Evolutionary conservation across 805 yeast species (phyloP).

Genomic region (Soucietia sequanensis): DNA sequence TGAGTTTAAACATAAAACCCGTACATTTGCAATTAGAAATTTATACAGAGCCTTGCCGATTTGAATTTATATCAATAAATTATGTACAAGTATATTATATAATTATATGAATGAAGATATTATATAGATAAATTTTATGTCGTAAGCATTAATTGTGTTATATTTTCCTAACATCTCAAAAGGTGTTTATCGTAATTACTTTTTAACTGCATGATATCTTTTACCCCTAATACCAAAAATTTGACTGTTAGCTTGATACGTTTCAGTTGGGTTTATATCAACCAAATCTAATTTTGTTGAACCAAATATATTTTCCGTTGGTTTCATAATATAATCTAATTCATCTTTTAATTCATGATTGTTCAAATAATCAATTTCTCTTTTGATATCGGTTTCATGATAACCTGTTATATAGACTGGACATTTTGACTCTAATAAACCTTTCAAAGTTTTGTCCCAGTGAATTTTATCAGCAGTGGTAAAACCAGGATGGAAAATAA

Average conservation of each 20-base stretch:
- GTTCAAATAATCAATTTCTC: slow-evolving; percentile 73
- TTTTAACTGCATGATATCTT: slow-evolving; percentile 81
- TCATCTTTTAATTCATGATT: slow-evolving; percentile 62
- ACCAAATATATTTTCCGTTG: slow-evolving; percentile 68
- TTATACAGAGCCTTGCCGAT: too few species aligned
- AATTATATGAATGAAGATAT: too few species aligned
- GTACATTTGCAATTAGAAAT: too few species aligned
- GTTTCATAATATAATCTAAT: slow-evolving; percentile 77
- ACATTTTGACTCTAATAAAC: slow-evolving; percentile 89
- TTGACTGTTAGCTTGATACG: slow-evolving; percentile 87
- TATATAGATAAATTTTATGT: too few species aligned
- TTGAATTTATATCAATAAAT: too few species aligned
- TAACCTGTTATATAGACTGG: slow-evolving; percentile 88
- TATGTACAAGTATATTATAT: too few species aligned
- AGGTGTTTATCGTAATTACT: too few species aligned
- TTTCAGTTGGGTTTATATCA: slow-evolving; percentile 88
- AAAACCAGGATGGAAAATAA: slow-evolving; percentile 94
- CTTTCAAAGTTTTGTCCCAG: slow-evolving; percentile 86
- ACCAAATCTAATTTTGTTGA: slow-evolving; percentile 94
- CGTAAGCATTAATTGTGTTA: too few species aligned
- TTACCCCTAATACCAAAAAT: slow-evolving; percentile 94
- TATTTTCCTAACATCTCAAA: too few species aligned
- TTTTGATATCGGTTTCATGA: slow-evolving; percentile 66
- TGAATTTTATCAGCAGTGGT: slow-evolving; percentile 77
- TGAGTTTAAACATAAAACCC: too few species aligned